Evolutionary conservation across 78 protist genomes (phyloP).

Genomic region (Pigoraptor vietnamica): DNA sequence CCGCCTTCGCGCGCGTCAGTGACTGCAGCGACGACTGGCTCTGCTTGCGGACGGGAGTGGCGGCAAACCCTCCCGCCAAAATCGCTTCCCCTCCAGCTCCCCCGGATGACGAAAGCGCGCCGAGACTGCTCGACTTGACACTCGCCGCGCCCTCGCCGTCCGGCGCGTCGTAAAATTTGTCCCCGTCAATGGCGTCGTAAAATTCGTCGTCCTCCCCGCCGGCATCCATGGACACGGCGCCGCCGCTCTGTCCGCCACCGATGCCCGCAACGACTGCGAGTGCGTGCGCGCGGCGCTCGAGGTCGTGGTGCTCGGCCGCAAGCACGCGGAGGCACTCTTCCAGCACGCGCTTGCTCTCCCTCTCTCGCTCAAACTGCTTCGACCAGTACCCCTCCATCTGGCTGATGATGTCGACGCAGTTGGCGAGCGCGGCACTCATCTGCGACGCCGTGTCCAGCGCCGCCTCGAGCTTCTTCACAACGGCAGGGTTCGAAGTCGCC

Average conservation of each 20-base stretch:
- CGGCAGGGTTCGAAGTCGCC: background rate
- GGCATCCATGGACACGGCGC: background rate
- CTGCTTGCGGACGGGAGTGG: background rate
- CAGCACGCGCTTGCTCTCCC: background rate
- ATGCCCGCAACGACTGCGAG: background rate
- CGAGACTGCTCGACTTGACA: too few species aligned
- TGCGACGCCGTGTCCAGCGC: background rate
- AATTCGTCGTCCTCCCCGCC: background rate
- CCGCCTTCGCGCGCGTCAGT: too few species aligned
- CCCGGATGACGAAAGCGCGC: too few species aligned
- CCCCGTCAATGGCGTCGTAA: background rate
- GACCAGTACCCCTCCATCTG: background rate
- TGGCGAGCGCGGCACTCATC: background rate
- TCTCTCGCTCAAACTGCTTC: background rate
- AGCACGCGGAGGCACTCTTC: background rate
- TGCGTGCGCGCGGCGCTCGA: background rate
- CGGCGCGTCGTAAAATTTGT: background rate
- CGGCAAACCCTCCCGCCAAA: background rate
- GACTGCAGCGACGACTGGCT: too few species aligned
- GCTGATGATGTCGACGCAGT: background rate
- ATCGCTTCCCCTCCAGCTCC: too few species aligned
- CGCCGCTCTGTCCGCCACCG: background rate
- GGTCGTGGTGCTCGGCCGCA: background rate
- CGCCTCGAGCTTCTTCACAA: background rate
- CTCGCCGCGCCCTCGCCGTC: background rate